Conservation (phyloP, 2,329 filamentous ascomycete genomes). For the Cephalotrichum gorgonifer region DNA sequence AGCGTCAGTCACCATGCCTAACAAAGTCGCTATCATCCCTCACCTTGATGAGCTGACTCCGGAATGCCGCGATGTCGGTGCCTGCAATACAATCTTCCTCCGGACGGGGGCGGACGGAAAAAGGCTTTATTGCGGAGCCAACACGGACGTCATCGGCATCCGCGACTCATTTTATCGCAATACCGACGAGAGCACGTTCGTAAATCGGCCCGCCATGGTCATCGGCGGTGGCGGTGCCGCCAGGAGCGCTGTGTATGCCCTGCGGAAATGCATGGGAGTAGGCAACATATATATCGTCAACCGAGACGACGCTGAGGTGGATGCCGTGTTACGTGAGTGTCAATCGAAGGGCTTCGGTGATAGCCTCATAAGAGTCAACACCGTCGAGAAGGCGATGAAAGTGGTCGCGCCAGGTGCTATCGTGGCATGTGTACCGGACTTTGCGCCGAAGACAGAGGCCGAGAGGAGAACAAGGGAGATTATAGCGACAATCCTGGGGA, state of each 20-base stretch:
- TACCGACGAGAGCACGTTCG: constrained; percentile 32
- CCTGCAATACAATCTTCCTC: constrained; percentile 71
- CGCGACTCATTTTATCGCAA: constrained; percentile 60
- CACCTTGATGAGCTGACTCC: constrained; percentile 64
- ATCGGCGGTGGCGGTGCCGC: constrained; percentile 72
- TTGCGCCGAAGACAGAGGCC: constrained; percentile 52
- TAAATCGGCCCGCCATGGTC: constrained; percentile 56
- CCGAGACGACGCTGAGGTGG: constrained; percentile 57
- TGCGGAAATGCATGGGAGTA: constrained; percentile 59
- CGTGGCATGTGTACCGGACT: constrained; percentile 67
- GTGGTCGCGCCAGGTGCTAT: constrained; percentile 55
- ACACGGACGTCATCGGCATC: constrained; percentile 73
- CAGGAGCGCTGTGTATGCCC: constrained; percentile 66
- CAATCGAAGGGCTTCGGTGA: constrained; percentile 46
- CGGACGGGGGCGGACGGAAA: constrained; percentile 34
- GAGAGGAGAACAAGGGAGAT: constrained; percentile 53
- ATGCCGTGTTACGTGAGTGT: constrained; percentile 57
- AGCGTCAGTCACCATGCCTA: constrained; percentile 71
- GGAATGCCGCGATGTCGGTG: constrained; percentile 63
- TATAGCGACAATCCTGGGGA: constrained; percentile 33
- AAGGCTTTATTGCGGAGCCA: constrained; percentile 57
- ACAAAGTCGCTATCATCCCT: constrained; percentile 67
- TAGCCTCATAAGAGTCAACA: constrained; percentile 49
- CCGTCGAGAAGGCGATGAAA: constrained; percentile 45
- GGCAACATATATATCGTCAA: constrained; percentile 68